phyloP scores from a whole-genome alignment of 179 eudicot genomes.

The Drosera spatulata region DNA sequence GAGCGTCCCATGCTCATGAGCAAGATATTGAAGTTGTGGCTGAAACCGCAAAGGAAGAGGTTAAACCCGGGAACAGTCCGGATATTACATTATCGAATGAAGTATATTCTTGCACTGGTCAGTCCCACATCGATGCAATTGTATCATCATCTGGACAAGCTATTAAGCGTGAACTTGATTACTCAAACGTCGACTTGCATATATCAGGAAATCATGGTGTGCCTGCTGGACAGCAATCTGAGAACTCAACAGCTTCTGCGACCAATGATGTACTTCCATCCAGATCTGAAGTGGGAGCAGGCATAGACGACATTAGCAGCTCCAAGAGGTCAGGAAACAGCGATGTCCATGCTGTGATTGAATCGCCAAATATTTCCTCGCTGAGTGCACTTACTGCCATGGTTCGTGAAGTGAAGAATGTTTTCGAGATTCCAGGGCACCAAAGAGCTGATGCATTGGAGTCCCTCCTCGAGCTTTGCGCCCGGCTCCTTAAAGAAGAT shows the following conservation, averaged over 20 bases:
- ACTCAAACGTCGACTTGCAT: conserved; percentile 9
- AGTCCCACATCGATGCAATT: conserved; percentile 14
- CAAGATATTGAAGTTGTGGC: too few relatives aligned
- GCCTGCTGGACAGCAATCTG: not conserved
- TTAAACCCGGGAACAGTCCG: conserved; percentile 5
- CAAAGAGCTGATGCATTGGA: conserved; percentile 90
- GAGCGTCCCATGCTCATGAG: too few relatives aligned
- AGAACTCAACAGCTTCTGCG: conserved; percentile 12
- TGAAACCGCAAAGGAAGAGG: conserved; percentile 10
- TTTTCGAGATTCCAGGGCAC: conserved; percentile 34
- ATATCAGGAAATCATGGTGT: conserved; percentile 14
- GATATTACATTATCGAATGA: conserved; percentile 7
- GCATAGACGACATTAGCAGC: conserved; percentile 11
- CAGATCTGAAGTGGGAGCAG: conserved; percentile 13
- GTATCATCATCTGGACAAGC: conserved; percentile 10
- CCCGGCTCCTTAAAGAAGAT: conserved; percentile 69
- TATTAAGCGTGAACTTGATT: conserved; percentile 12
- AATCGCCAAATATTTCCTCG: conserved; percentile 23
- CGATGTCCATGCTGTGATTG: conserved; percentile 9
- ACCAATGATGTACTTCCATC: conserved; percentile 13
- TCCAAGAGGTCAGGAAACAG: conserved; percentile 16
- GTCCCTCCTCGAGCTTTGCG: conserved; percentile 89
- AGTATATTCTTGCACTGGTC: conserved; percentile 8
- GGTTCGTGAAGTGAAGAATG: conserved; percentile 25
- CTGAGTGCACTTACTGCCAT: conserved; percentile 24